phyloP scores from a whole-genome alignment of 371 early-diverging fungal species.

The Globomyces sp. region DNA sequence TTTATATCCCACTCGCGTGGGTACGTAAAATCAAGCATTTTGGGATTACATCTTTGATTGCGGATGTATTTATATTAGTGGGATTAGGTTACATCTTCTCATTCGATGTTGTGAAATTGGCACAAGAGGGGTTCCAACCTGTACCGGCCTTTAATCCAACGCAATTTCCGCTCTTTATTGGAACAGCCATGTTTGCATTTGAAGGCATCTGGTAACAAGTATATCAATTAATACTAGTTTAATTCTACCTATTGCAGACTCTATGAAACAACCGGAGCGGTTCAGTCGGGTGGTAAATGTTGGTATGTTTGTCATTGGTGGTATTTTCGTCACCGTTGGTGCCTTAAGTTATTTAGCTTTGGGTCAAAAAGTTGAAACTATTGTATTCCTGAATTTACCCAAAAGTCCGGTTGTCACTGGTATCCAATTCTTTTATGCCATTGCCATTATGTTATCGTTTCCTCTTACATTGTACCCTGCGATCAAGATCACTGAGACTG shows the following conservation, averaged over 20 bases:
- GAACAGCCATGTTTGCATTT: slow-evolving; percentile 91
- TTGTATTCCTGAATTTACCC: slow-evolving; percentile 82
- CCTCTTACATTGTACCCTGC: slow-evolving; percentile 85
- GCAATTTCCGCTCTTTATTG: slow-evolving; percentile 78
- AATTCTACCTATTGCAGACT: slow-evolving; percentile 81
- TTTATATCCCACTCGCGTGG: slow-evolving; percentile 79
- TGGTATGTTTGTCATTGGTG: slow-evolving; percentile 69
- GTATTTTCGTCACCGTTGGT: slow-evolving; percentile 72
- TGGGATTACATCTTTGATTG: slow-evolving; percentile 78
- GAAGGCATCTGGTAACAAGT: slow-evolving; percentile 76
- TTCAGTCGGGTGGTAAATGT: slow-evolving; percentile 71
- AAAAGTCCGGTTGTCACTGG: slow-evolving; percentile 53
- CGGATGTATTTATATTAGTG: slow-evolving; percentile 80
- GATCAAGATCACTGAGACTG: slow-evolving; percentile 81
- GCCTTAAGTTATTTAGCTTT: slow-evolving; percentile 80
- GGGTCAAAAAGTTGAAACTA: slow-evolving; percentile 78
- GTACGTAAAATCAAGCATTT: slow-evolving; percentile 85
- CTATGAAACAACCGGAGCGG: slow-evolving; percentile 78
- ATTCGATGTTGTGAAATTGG: slow-evolving; percentile 68
- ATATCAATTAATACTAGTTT: slow-evolving; percentile 45
- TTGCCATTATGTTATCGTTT: slow-evolving; percentile 85
- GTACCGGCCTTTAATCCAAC: slow-evolving; percentile 64
- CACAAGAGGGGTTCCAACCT: slow-evolving; percentile 55
- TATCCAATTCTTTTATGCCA: slow-evolving; percentile 79
- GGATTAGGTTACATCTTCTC: slow-evolving; percentile 82